Conservation (phyloP, 2,329 filamentous ascomycete genomes). For the Exserohilum turcica region DNA sequence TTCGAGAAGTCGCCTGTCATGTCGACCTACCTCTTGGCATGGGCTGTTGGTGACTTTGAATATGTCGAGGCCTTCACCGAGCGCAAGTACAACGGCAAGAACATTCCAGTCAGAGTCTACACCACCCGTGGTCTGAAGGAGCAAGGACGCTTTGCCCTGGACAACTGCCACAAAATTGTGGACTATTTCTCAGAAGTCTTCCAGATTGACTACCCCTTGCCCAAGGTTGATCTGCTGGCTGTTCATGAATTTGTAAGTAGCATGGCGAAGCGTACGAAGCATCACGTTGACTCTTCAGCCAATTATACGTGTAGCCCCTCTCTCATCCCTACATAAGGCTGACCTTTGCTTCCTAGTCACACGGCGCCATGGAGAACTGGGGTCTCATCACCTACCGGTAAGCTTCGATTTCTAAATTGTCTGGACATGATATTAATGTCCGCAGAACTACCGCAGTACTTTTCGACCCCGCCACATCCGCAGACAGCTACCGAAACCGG, state of each 20-base stretch:
- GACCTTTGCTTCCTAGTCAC: conserved; percentile 56
- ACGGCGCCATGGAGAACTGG: conserved; percentile 98
- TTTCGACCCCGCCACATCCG: conserved; percentile 92
- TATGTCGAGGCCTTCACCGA: conserved; percentile 91
- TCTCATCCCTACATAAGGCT: conserved; percentile 38
- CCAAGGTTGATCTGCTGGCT: conserved; percentile 94
- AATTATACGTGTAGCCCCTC: conserved; percentile 48
- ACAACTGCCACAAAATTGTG: conserved; percentile 90
- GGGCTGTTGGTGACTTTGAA: conserved; percentile 96
- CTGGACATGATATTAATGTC: neutral
- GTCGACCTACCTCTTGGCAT: conserved; percentile 95
- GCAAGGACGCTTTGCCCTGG: conserved; percentile 85
- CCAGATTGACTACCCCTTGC: conserved; percentile 81
- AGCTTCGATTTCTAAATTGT: neutral
- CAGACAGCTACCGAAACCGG: conserved; percentile 87
- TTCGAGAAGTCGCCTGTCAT: conserved; percentile 92
- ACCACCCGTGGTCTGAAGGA: conserved; percentile 93
- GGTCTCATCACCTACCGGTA: conserved; percentile 89
- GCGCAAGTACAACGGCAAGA: conserved; percentile 88
- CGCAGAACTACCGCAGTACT: conserved; percentile 79
- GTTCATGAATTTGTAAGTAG: conserved; percentile 86
- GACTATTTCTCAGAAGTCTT: conserved; percentile 98
- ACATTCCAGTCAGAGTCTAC: conserved; percentile 91
- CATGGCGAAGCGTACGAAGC: neutral
- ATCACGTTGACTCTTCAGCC: conserved; percentile 41